Conservation (phyloP, 2,329 filamentous ascomycete species). For the Epichloe sibirici region DNA sequence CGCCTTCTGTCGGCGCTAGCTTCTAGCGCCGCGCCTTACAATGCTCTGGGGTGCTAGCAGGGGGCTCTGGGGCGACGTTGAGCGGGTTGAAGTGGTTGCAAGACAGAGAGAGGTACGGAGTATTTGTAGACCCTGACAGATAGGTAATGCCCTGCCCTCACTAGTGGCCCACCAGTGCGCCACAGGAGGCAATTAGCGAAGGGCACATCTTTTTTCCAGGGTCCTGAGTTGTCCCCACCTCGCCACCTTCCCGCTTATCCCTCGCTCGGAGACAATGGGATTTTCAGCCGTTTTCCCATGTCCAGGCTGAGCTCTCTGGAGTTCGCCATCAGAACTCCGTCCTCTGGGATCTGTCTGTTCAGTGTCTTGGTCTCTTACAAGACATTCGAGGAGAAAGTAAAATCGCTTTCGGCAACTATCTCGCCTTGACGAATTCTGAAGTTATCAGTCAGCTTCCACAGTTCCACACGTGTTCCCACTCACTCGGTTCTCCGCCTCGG, state of each 20-base stretch:
- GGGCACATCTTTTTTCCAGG: background rate
- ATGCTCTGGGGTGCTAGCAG: too few relatives aligned
- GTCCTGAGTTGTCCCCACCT: background rate
- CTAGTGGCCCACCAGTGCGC: too few relatives aligned
- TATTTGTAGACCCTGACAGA: too few relatives aligned
- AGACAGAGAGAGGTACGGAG: too few relatives aligned
- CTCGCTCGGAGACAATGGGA: background rate
- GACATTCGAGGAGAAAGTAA: background rate
- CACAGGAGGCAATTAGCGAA: too few relatives aligned
- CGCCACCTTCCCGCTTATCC: background rate
- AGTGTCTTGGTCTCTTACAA: background rate
- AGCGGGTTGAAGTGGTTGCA: too few relatives aligned
- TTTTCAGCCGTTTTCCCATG: background rate
- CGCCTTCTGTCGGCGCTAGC: too few relatives aligned
- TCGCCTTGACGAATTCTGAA: background rate
- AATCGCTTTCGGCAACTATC: background rate
- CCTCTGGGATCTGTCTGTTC: background rate
- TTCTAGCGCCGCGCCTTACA: too few relatives aligned
- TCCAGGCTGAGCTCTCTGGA: background rate
- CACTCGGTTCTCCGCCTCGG: background rate
- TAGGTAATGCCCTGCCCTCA: too few relatives aligned
- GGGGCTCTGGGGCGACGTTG: too few relatives aligned
- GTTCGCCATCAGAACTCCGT: background rate
- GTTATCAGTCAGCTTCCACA: background rate
- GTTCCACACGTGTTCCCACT: background rate